These are phyloP conservation scores for Warburgia ugandensis DNA, from an alignment of 164 flowering plant genomes.

Conservation along the genomic window DNA sequence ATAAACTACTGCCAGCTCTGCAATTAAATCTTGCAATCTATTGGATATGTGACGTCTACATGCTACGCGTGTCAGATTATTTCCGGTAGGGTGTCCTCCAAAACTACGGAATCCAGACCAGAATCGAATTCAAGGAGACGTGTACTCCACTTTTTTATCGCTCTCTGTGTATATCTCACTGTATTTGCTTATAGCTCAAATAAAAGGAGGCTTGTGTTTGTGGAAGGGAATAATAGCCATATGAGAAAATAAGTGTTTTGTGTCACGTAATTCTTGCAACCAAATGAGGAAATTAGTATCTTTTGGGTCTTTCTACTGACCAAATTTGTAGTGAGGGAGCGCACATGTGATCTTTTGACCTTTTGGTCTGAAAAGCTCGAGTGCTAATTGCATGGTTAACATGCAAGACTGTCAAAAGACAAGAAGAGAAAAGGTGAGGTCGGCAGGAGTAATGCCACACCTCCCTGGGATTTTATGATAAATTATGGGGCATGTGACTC, in stretches of 20 bases:
- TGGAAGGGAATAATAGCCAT: constrained; percentile 2
- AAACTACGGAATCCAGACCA: neutral
- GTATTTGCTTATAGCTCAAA: neutral
- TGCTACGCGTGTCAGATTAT: constrained; percentile 7
- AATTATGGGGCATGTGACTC: too few species aligned
- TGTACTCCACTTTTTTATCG: too few species aligned
- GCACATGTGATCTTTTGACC: constrained; percentile 22
- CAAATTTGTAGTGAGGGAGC: neutral
- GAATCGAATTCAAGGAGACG: too few species aligned
- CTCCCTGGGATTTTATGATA: too few species aligned
- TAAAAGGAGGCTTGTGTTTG: neutral
- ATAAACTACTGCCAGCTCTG: constrained; percentile 8
- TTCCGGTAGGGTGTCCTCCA: neutral
- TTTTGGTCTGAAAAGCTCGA: constrained; percentile 5
- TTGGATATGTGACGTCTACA: neutral
- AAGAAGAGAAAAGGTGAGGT: constrained; percentile 2
- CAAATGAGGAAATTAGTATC: constrained; percentile 16
- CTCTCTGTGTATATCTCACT: too few species aligned
- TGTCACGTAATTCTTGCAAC: constrained; percentile 41
- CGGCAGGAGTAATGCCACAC: constrained; percentile 4
- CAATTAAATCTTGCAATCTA: neutral
- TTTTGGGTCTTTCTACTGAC: constrained; percentile 5
- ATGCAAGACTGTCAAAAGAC: constrained; percentile 6
- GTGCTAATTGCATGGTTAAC: constrained; percentile 6
- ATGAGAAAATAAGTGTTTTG: constrained; percentile 5